phyloP scores from a whole-genome alignment of 768 basidiomycete species.

The Scleroderma bovista region DNA sequence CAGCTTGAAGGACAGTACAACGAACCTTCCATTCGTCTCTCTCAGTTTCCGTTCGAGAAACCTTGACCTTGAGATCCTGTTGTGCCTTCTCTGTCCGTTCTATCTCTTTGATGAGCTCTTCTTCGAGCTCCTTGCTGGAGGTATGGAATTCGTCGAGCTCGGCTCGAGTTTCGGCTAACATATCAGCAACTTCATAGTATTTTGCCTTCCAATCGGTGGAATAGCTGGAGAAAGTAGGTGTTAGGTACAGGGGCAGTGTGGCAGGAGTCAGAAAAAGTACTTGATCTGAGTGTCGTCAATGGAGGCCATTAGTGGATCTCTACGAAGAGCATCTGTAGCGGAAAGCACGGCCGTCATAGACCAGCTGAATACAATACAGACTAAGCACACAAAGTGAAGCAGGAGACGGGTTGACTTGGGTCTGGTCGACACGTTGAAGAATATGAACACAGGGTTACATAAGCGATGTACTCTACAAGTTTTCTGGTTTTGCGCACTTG shows the following conservation, averaged over 20 bases:
- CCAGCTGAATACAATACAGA: slow-evolving; percentile 17
- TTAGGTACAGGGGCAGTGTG: slow-evolving; percentile 8
- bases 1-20: slow-evolving; percentile 3
- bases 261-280: slow-evolving; percentile 32
- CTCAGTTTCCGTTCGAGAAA: slow-evolving; percentile 63
- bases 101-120: slow-evolving; percentile 88
- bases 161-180: slow-evolving; percentile 76
- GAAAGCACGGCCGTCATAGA: slow-evolving; percentile 64
- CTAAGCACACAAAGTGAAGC: slow-evolving; percentile 16
- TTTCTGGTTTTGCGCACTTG: slow-evolving; percentile 84
- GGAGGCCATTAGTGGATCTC: slow-evolving; percentile 51
- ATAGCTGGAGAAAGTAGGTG: slow-evolving; percentile 38
- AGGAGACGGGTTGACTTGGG: background rate
- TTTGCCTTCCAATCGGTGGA: slow-evolving; percentile 72
- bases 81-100: slow-evolving; percentile 83
- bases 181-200: slow-evolving; percentile 78
- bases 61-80: slow-evolving; percentile 71
- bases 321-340: slow-evolving; percentile 51
- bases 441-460: background rate
- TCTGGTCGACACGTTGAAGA: too few species aligned
- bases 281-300: slow-evolving; percentile 62
- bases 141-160: slow-evolving; percentile 87
- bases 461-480: slow-evolving; percentile 31
- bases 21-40: slow-evolving; percentile 92
- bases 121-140: slow-evolving; percentile 86